Evolutionary conservation across 257 asterid species (phyloP).

Genomic region (Scutellaria barbata): DNA sequence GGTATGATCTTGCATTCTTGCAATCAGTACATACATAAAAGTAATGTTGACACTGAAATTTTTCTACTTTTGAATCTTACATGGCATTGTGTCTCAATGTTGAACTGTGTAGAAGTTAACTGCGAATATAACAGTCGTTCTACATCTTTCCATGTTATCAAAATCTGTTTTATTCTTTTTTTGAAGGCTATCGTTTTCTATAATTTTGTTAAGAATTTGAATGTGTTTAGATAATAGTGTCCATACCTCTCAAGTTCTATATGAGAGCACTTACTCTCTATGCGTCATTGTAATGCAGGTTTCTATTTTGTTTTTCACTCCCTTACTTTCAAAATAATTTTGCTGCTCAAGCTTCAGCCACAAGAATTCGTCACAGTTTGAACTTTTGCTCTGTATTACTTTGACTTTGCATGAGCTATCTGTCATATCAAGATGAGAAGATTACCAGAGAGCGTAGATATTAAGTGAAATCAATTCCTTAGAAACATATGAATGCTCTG

Average conservation of each 20-base stretch:
- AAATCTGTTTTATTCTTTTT: background rate
- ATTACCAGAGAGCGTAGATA: background rate
- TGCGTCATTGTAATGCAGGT: conserved; percentile 52
- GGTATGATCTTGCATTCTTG: conserved; percentile 52
- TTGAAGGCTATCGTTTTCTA: background rate
- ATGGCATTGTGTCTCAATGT: conserved; percentile 25
- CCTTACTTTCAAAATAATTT: conserved; percentile 70
- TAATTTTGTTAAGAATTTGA: conserved; percentile 10
- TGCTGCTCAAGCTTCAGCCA: conserved; percentile 88
- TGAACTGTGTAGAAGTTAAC: conserved; percentile 18
- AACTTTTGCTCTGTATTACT: conserved; percentile 29
- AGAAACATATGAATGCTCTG: conserved; percentile 14
- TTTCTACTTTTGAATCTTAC: background rate
- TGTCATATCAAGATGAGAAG: conserved; percentile 23
- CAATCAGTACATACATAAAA: background rate
- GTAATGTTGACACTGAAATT: background rate
- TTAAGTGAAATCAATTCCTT: conserved; percentile 25
- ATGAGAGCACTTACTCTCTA: conserved; percentile 27
- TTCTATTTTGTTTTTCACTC: conserved; percentile 80
- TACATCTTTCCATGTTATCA: conserved; percentile 1
- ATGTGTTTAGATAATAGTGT: conserved; percentile 6
- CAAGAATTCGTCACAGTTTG: conserved; percentile 92
- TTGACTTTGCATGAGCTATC: background rate
- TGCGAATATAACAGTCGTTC: background rate
- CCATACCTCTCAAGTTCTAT: conserved; percentile 25